Evolutionary conservation across 169 alveolate genomes (phyloP).

Genomic region (Sarcocystis neurona): DNA sequence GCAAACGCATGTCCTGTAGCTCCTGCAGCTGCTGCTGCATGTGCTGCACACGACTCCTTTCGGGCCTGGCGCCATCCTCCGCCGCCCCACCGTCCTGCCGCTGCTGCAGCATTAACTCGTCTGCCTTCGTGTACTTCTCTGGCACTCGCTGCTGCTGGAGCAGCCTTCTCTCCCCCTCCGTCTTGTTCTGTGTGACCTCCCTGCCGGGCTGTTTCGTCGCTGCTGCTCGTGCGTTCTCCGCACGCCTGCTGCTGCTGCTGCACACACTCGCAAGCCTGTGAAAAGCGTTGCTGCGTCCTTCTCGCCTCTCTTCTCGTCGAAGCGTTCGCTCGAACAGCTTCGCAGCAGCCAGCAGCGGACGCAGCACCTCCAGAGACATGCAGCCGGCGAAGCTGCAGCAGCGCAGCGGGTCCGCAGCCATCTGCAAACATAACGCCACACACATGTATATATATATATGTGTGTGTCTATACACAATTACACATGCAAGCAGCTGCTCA

Average conservation of each 20-base stretch:
- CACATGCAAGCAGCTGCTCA: too few species aligned
- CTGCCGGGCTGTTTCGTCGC: neutral
- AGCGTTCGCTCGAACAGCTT: neutral
- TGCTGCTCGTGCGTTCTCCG: neutral
- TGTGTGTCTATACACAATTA: too few species aligned
- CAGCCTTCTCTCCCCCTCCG: neutral
- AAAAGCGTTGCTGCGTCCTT: neutral
- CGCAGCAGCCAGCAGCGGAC: neutral
- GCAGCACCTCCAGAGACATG: neutral
- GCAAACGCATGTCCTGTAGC: too few species aligned
- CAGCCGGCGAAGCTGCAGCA: slow-evolving; percentile 27
- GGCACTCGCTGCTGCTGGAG: too few species aligned
- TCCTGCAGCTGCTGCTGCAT: too few species aligned
- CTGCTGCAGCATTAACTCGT: too few species aligned
- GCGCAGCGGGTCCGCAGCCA: neutral
- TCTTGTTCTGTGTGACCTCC: neutral
- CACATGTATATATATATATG: too few species aligned
- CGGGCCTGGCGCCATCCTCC: too few species aligned
- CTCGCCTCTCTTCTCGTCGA: slow-evolving; percentile 6
- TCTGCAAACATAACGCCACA: too few species aligned
- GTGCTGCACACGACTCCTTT: too few species aligned
- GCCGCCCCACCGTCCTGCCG: too few species aligned
- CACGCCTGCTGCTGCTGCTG: neutral
- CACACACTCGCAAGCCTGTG: neutral
- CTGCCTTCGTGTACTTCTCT: too few species aligned